These are phyloP conservation scores for Boletellus ananas DNA, from an alignment of 768 basidiomycete genomes.

Conservation along the genomic window DNA sequence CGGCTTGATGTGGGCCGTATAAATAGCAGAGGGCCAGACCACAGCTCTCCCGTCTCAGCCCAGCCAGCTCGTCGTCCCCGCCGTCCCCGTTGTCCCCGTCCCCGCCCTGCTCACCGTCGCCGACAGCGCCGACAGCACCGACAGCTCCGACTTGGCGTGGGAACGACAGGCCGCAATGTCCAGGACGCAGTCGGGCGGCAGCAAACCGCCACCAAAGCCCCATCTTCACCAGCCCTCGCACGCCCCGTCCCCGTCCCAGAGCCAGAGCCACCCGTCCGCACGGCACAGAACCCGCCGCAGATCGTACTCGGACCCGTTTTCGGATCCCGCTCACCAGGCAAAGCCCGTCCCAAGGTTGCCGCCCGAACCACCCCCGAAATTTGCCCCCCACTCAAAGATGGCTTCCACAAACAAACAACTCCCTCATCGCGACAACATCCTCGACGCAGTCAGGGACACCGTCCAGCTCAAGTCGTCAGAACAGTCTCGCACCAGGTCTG, in stretches of 20 bases:
- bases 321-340: conserved; percentile 33
- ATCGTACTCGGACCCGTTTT: conserved; percentile 53
- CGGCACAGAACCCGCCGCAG: conserved; percentile 37
- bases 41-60: conserved; percentile 2
- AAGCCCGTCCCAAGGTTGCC: conserved; percentile 41
- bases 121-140: conserved; percentile 8
- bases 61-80: not conserved
- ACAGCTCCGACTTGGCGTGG: conserved; percentile 17
- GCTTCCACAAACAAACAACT: conserved; percentile 29
- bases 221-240: conserved; percentile 3
- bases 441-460: conserved; percentile 67
- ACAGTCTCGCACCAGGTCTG: conserved; percentile 45
- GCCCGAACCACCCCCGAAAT: conserved; percentile 34
- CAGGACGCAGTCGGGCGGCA: conserved; percentile 7
- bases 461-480: conserved; percentile 50
- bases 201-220: conserved; percentile 27
- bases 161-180: conserved; percentile 24
- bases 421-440: conserved; percentile 40
- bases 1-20: conserved; percentile 14
- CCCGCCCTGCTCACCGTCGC: conserved; percentile 3
- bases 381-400: conserved; percentile 23
- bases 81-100: conserved; percentile 3
- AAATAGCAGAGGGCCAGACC: conserved; percentile 17
- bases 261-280: conserved; percentile 20
- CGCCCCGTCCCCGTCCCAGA: conserved; percentile 5